phyloP scores from a whole-genome alignment of 2,329 filamentous ascomycete genomes.

The Colletotrichum cereale region DNA sequence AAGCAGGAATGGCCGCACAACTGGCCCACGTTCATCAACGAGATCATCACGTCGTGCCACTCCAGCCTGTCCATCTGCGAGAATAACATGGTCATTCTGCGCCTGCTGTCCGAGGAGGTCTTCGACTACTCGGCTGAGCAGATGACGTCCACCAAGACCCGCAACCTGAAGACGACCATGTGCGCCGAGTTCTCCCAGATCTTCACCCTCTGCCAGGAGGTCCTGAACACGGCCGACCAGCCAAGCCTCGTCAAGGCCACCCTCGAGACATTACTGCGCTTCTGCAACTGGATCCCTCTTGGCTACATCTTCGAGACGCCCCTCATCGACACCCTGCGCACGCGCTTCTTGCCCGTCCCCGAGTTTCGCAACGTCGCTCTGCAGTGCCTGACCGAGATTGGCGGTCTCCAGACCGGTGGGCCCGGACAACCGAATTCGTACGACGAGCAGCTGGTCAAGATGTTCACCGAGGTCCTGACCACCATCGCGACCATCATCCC shows the following conservation, averaged over 20 bases:
- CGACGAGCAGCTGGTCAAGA: constrained; percentile 94
- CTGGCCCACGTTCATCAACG: constrained; percentile 99
- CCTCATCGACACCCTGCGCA: constrained; percentile 93
- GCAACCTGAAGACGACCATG: constrained; percentile 98
- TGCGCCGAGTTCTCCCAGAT: constrained; percentile 98
- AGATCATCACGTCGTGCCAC: constrained; percentile 97
- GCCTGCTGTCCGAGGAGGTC: constrained; percentile 95
- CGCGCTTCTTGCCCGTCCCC: constrained; percentile 90
- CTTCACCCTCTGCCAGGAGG: constrained; percentile 96
- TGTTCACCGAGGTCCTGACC: constrained; percentile 97
- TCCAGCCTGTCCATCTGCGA: constrained; percentile 97
- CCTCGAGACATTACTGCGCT: constrained; percentile 92
- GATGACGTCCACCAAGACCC: constrained; percentile 98
- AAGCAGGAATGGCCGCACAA: constrained; percentile 99
- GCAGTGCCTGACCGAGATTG: constrained; percentile 97
- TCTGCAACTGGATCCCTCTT: constrained; percentile 98
- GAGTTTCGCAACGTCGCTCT: constrained; percentile 98
- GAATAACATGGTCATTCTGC: constrained; percentile 99
- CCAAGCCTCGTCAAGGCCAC: constrained; percentile 95
- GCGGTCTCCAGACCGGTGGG: constrained; percentile 86
- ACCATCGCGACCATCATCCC: constrained; percentile 95
- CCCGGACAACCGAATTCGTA: constrained; percentile 78
- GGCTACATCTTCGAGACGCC: constrained; percentile 99
- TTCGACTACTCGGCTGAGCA: constrained; percentile 99
- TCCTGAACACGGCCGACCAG: constrained; percentile 90